Evolutionary conservation across 768 basidiomycete species (phyloP).

Genomic region (Artomyces pyxidatus): DNA sequence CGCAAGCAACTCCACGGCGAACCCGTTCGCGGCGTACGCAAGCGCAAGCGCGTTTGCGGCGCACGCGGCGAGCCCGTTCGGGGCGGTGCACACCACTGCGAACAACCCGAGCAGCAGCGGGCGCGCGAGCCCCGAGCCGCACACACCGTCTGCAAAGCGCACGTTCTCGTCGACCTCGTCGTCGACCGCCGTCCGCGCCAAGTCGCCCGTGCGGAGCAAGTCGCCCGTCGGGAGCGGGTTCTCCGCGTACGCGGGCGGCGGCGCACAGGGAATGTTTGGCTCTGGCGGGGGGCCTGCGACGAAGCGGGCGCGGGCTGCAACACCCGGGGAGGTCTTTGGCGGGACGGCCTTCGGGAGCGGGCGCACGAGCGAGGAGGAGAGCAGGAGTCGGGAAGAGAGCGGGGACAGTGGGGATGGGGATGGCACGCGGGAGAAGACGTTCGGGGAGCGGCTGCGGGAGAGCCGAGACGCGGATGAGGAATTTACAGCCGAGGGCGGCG

Average conservation of each 20-base stretch:
- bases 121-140: constrained; percentile 10
- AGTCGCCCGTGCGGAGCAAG: constrained; percentile 32
- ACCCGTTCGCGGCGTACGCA: constrained; percentile 1
- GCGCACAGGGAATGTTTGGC: constrained; percentile 37
- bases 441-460: constrained; percentile 62
- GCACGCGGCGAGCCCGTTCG: constrained; percentile 14
- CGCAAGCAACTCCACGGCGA: background rate
- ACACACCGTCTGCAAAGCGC: constrained; percentile 52
- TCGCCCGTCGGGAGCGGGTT: constrained; percentile 55
- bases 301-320: constrained; percentile 48
- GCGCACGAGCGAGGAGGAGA: constrained; percentile 13
- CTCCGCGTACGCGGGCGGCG: constrained; percentile 46
- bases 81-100: background rate
- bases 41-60: constrained; percentile 10
- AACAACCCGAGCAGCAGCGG: background rate
- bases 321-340: constrained; percentile 24
- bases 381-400: background rate
- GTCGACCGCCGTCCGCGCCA: constrained; percentile 5
- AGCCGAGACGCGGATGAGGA: constrained; percentile 52
- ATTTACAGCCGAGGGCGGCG: constrained; percentile 24
- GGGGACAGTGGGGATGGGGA: constrained; percentile 15
- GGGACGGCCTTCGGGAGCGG: constrained; percentile 11
- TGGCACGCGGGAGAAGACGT: constrained; percentile 22
- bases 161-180: constrained; percentile 28
- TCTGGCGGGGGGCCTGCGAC: constrained; percentile 32